Conservation (phyloP, 1,284 basidiomycete genomes). For the Rhodotorula sp. region DNA sequence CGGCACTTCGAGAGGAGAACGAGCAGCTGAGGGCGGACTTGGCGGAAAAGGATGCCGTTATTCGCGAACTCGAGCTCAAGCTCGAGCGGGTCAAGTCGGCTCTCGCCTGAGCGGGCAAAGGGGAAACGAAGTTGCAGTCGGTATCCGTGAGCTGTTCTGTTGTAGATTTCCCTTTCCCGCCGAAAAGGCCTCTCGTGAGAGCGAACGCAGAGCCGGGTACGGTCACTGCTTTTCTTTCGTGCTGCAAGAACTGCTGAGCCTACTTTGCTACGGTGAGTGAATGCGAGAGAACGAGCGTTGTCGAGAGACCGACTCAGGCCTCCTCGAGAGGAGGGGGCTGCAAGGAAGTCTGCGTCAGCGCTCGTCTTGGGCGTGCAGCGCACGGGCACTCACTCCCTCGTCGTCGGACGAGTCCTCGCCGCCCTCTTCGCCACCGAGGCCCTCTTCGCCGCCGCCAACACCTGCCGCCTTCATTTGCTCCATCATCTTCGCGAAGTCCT, state of each 20-base stretch:
- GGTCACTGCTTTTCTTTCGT: too few species aligned
- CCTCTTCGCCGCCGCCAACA: conserved; percentile 21
- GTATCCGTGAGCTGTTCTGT: background rate
- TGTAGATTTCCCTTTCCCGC: background rate
- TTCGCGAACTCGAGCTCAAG: conserved; percentile 75
- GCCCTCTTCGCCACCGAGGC: conserved; percentile 13
- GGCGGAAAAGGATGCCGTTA: conserved; percentile 71
- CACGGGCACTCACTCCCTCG: conserved; percentile 30
- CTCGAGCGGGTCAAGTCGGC: conserved; percentile 56
- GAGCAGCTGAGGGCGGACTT: conserved; percentile 62
- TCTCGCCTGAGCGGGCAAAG: conserved; percentile 3
- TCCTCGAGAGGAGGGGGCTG: conserved; percentile 41
- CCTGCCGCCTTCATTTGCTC: conserved; percentile 30
- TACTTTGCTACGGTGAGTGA: too few species aligned
- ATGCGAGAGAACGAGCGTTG: background rate
- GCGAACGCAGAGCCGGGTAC: too few species aligned
- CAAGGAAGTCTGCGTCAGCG: too few species aligned
- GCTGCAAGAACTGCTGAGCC: too few species aligned
- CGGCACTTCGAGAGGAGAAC: conserved; percentile 60
- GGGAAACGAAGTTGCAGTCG: too few species aligned
- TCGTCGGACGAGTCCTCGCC: conserved; percentile 33
- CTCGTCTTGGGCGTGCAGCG: background rate
- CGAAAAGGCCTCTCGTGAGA: too few species aligned
- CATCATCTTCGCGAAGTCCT: conserved; percentile 19
- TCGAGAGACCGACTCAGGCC: conserved; percentile 16